phyloP scores from a whole-genome alignment of 2,329 filamentous ascomycete species.

The Aphanocladium album region DNA sequence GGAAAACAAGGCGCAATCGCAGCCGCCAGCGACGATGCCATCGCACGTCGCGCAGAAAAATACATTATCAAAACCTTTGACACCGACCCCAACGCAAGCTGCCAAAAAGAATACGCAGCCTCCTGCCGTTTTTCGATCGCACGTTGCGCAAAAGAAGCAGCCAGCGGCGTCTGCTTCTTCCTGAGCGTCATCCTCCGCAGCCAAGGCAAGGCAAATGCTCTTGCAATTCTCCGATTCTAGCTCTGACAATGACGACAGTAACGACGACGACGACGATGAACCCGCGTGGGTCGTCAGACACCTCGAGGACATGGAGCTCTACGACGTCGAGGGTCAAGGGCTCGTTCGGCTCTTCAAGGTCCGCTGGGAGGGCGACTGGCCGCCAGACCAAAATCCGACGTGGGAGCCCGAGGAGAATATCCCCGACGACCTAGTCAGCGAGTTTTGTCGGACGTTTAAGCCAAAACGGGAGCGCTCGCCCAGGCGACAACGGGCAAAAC shows the following conservation, averaged over 20 bases:
- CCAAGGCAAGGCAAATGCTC: too few species aligned
- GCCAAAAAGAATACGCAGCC: not conserved
- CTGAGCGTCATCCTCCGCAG: too few species aligned
- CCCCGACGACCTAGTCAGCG: constrained; percentile 32
- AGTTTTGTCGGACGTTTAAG: constrained; percentile 30
- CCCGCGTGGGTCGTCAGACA: constrained; percentile 39
- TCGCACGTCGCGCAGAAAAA: too few species aligned
- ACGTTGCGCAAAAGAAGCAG: not conserved
- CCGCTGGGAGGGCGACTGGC: constrained; percentile 54
- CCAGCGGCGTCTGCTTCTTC: too few species aligned
- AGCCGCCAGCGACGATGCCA: too few species aligned
- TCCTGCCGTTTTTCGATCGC: not conserved
- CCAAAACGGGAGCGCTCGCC: not conserved
- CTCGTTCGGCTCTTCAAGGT: constrained; percentile 45
- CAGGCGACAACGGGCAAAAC: not conserved
- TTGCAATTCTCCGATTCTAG: not conserved
- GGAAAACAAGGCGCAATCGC: too few species aligned
- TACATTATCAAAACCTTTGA: too few species aligned
- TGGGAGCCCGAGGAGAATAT: constrained; percentile 55
- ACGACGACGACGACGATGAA: constrained; percentile 18
- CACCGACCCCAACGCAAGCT: too few species aligned
- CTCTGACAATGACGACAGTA: not conserved
- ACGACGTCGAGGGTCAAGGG: constrained; percentile 31
- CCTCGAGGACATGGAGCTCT: constrained; percentile 37
- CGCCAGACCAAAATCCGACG: constrained; percentile 48